phyloP scores from a whole-genome alignment of 257 asterid genomes.

The Prunella vulgaris region DNA sequence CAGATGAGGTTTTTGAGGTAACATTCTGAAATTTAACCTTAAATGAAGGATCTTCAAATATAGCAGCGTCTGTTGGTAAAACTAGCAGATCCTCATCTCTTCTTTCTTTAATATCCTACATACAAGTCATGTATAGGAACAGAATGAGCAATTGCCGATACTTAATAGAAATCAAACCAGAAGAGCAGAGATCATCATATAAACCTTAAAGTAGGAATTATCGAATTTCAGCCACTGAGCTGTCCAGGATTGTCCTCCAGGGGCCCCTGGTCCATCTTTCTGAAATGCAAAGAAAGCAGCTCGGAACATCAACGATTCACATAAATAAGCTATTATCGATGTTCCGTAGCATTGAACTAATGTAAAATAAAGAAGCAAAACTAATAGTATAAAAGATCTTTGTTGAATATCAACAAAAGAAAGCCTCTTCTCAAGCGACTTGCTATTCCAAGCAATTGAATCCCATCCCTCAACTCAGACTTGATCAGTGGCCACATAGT shows the following conservation, averaged over 20 bases:
- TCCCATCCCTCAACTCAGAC: neutral
- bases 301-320: neutral
- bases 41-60: constrained; percentile 91
- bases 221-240: constrained; percentile 92
- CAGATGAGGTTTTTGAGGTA: neutral
- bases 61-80: constrained; percentile 93
- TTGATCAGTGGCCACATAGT: too few relatives aligned
- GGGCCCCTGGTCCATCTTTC: constrained; percentile 98
- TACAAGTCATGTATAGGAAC: constrained; percentile 19
- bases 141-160: constrained; percentile 10
- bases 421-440: neutral
- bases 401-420: constrained; percentile 11
- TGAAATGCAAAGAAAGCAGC: constrained; percentile 35
- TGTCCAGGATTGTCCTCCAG: constrained; percentile 99
- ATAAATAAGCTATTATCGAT: constrained; percentile 4
- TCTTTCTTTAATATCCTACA: constrained; percentile 78
- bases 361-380: constrained; percentile 4
- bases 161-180: constrained; percentile 11
- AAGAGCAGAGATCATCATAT: neutral
- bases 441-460: neutral
- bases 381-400: neutral
- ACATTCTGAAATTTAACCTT: constrained; percentile 47
- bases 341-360: neutral
- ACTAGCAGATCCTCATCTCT: constrained; percentile 86
- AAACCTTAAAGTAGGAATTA: constrained; percentile 90